Percentiles rank a stretch among this genome's conserved stretches.
Conservation (phyloP, 2,329 filamentous ascomycete genomes). For the Paecilomyces variotii region DNA sequence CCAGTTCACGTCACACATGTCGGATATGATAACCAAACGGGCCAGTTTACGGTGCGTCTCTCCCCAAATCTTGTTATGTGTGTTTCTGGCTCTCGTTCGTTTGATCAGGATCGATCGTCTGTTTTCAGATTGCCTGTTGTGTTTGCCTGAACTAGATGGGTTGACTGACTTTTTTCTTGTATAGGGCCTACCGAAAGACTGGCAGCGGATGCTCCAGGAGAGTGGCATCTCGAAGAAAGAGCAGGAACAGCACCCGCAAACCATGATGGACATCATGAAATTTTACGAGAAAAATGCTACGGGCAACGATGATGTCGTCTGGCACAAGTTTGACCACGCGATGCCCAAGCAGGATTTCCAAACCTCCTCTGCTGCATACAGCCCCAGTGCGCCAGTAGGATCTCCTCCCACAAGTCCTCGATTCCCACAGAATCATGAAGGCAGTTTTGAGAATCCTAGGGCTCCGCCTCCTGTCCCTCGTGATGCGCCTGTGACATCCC, state of each 20-base stretch:
- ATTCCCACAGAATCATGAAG: constrained; percentile 81
- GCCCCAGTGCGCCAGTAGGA: constrained; percentile 54
- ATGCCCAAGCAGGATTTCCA: constrained; percentile 43
- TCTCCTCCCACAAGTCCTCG: constrained; percentile 77
- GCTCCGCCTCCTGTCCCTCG: constrained; percentile 81
- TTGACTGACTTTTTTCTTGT: constrained; percentile 8
- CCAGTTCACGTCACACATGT: constrained; percentile 97
- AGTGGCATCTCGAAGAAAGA: constrained; percentile 95
- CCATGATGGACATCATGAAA: constrained; percentile 88
- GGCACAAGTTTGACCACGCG: constrained; percentile 94
- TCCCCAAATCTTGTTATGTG: background rate
- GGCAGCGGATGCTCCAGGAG: constrained; percentile 91
- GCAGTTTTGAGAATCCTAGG: constrained; percentile 94
- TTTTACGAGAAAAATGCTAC: constrained; percentile 96
- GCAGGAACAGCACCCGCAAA: constrained; percentile 89
- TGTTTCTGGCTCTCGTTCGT: background rate
- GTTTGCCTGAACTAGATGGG: background rate
- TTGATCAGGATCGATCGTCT: background rate
- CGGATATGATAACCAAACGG: constrained; percentile 91
- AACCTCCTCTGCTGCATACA: constrained; percentile 39
- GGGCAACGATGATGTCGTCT: constrained; percentile 74
- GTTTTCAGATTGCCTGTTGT: background rate
- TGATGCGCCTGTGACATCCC: constrained; percentile 25
- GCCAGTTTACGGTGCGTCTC: constrained; percentile 79
- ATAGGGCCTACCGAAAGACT: constrained; percentile 91